Evolutionary conservation across 768 basidiomycete species (phyloP).

Genomic region (Russula sp.): DNA sequence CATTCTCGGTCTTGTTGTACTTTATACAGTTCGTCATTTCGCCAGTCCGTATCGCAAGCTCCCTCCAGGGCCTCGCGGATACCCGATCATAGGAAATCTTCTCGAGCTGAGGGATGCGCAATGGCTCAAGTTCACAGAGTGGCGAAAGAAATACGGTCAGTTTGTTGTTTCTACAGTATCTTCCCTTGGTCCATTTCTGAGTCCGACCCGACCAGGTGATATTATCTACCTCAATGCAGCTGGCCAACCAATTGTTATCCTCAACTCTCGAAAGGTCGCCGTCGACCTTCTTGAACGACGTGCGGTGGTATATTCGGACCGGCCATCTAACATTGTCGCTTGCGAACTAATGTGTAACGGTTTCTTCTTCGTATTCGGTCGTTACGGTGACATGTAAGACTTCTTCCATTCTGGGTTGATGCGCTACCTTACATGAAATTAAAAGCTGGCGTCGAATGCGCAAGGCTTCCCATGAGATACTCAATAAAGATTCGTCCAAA

Average conservation of each 20-base stretch:
- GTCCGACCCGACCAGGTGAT: not conserved
- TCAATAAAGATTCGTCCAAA: too few species aligned
- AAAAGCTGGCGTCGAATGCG: too few species aligned
- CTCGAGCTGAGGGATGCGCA: not conserved
- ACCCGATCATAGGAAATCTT: conserved; percentile 17
- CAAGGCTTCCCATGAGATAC: too few species aligned
- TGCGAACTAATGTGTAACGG: not conserved
- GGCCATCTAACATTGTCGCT: not conserved
- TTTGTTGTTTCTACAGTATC: not conserved
- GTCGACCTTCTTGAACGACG: not conserved
- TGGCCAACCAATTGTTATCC: not conserved
- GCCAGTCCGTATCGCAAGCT: conserved; percentile 15
- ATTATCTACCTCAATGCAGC: conserved; percentile 1
- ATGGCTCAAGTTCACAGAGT: conserved; percentile 17
- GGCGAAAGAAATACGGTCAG: conserved; percentile 18
- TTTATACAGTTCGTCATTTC: not conserved
- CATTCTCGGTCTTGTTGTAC: not conserved
- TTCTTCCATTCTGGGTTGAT: not conserved
- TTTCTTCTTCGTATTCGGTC: not conserved
- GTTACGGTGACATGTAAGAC: not conserved
- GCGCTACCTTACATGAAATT: too few species aligned
- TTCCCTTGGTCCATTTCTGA: not conserved
- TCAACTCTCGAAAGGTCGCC: conserved; percentile 1
- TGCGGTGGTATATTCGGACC: not conserved
- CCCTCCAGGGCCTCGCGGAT: conserved; percentile 14